phyloP scores from a whole-genome alignment of 768 basidiomycete species.

The Termitomyces sp. region DNA sequence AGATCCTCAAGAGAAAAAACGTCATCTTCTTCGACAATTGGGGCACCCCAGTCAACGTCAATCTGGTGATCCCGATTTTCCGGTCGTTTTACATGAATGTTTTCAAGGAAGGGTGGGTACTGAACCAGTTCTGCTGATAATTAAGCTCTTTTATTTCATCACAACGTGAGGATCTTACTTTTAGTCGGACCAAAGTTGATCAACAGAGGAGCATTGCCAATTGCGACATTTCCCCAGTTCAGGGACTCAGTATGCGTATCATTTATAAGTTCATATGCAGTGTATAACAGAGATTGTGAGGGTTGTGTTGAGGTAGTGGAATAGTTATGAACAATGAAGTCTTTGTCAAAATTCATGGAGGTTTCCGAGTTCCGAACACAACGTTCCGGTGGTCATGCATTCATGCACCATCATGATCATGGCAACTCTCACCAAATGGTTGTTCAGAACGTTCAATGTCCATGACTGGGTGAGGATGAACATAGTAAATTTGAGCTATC shows the following conservation, averaged over 20 bases:
- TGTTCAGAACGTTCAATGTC: neutral
- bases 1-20: conserved; percentile 35
- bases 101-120: conserved; percentile 7
- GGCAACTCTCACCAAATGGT: neutral
- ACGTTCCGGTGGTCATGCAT: neutral
- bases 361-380: neutral
- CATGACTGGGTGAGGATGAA: neutral
- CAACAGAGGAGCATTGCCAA: neutral
- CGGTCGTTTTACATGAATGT: neutral
- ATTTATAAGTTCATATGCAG: conserved; percentile 4
- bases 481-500: neutral
- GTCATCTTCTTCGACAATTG: conserved; percentile 31
- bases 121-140: conserved; percentile 7
- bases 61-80: conserved; percentile 11
- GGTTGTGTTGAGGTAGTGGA: neutral
- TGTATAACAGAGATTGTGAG: neutral
- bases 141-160: neutral
- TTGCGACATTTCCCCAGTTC: neutral
- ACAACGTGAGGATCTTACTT: neutral
- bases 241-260: neutral
- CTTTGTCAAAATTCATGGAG: neutral
- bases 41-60: conserved; percentile 37
- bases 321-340: conserved; percentile 7
- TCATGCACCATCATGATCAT: too few species aligned
- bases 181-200: neutral